phyloP scores from a whole-genome alignment of 441 rosid genomes.

The Pelargonium cotyledonis region DNA sequence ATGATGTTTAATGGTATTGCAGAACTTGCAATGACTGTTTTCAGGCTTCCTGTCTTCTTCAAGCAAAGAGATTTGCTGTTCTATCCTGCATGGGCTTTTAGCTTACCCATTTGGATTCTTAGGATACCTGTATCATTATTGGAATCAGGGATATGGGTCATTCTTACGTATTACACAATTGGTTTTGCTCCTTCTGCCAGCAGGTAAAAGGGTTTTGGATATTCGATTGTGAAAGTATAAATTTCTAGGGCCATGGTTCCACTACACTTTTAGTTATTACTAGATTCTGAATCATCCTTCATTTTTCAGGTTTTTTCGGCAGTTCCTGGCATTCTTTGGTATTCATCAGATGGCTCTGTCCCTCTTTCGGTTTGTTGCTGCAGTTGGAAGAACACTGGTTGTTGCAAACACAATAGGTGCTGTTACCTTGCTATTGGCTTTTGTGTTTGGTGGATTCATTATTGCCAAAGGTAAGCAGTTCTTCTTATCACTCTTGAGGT shows the following conservation, averaged over 20 bases:
- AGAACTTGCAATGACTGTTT: constrained; percentile 54
- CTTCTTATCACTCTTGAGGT: not conserved
- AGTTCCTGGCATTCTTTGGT: constrained; percentile 57
- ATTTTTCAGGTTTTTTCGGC: constrained; percentile 62
- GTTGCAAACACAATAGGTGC: constrained; percentile 58
- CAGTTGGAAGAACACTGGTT: constrained; percentile 72
- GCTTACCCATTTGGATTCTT: constrained; percentile 56
- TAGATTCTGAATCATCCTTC: not conserved
- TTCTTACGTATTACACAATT: constrained; percentile 61
- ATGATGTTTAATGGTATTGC: constrained; percentile 74
- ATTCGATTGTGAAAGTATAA: not conserved
- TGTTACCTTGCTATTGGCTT: constrained; percentile 59
- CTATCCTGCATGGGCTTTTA: constrained; percentile 71
- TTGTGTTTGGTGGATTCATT: constrained; percentile 84
- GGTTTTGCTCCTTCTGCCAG: constrained; percentile 61
- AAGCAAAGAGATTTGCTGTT: constrained; percentile 63
- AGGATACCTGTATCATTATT: constrained; percentile 55
- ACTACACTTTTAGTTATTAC: not conserved
- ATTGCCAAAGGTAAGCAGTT: constrained; percentile 56
- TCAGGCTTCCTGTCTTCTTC: constrained; percentile 57
- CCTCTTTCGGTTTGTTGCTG: constrained; percentile 81
- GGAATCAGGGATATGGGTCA: constrained; percentile 65
- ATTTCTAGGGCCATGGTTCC: no score
- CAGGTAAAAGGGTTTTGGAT: constrained; percentile 26
- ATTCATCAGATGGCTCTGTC: constrained; percentile 86